phyloP scores from a whole-genome alignment of 2,329 filamentous ascomycete genomes.

The Diaporthe aspalathi region DNA sequence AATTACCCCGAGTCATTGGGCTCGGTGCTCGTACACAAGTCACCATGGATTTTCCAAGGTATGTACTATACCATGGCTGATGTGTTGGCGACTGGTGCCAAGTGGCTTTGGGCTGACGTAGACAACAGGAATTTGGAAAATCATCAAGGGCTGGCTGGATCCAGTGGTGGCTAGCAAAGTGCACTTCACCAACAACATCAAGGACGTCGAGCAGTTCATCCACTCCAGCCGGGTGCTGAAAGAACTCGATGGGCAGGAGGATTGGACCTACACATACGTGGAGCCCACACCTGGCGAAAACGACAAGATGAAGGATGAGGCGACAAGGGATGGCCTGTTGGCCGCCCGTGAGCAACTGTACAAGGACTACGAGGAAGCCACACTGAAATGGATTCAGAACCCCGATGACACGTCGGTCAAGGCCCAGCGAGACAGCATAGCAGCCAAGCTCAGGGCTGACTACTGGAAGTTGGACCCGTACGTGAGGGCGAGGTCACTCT shows the following conservation, averaged over 20 bases:
- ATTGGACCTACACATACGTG: conserved; percentile 85
- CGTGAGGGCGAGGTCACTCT: conserved; percentile 82
- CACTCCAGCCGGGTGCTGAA: conserved; percentile 76
- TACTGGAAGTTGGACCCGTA: conserved; percentile 95
- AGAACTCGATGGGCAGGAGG: conserved; percentile 87
- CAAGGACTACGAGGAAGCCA: conserved; percentile 78
- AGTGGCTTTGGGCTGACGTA: conserved; percentile 35
- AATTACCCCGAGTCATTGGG: conserved; percentile 97
- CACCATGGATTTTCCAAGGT: conserved; percentile 97
- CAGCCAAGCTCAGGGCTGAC: conserved; percentile 72
- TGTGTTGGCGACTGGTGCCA: neutral
- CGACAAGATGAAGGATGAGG: conserved; percentile 74
- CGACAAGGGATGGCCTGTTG: conserved; percentile 72
- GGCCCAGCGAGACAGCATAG: conserved; percentile 69
- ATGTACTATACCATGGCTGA: conserved; percentile 45
- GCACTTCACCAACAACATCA: conserved; percentile 85
- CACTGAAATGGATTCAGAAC: conserved; percentile 78
- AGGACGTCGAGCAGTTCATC: conserved; percentile 84
- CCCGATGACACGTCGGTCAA: conserved; percentile 61
- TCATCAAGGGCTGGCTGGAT: conserved; percentile 96
- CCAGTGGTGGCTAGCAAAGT: conserved; percentile 95
- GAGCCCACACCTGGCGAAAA: conserved; percentile 85
- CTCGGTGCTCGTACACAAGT: conserved; percentile 91
- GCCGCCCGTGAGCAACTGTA: conserved; percentile 73
- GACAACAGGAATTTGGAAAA: conserved; percentile 84